Percentiles rank a stretch among this genome's conserved stretches.
Evolutionary conservation across 352 stramenopile species (phyloP).

Genomic region (Albugo laibachii): DNA sequence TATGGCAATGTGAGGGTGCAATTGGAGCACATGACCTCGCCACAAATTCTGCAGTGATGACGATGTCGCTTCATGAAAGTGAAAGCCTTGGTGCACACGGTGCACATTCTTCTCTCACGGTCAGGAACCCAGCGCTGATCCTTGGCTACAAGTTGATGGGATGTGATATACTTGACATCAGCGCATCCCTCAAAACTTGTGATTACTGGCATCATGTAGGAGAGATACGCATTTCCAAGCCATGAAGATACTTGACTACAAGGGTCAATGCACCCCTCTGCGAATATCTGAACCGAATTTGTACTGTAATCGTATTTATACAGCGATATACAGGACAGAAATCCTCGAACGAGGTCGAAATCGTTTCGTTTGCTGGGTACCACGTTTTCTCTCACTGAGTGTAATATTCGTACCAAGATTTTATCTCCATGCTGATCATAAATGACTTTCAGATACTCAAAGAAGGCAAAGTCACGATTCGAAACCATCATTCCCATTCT

Average conservation of each 20-base stretch:
- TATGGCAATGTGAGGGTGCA: no score
- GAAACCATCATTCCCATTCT: conserved; percentile 27
- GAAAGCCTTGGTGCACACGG: conserved; percentile 18
- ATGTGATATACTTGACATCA: conserved; percentile 37
- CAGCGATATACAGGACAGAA: conserved; percentile 35
- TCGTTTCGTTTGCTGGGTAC: conserved; percentile 20
- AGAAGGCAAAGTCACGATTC: conserved; percentile 22
- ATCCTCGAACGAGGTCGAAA: conserved; percentile 28
- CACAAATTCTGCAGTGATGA: conserved; percentile 28
- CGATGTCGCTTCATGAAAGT: conserved; percentile 19
- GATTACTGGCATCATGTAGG: conserved; percentile 21
- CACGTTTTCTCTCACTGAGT: conserved; percentile 29
- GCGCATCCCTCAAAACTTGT: conserved; percentile 21
- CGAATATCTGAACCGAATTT: conserved; percentile 44
- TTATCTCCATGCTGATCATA: conserved; percentile 15
- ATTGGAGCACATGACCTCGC: conserved; percentile 19
- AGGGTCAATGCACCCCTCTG: conserved; percentile 25
- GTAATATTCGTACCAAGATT: conserved; percentile 24
- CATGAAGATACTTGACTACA: conserved; percentile 13
- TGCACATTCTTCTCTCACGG: conserved; percentile 16
- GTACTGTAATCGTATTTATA: conserved; percentile 31
- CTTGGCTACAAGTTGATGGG: conserved; percentile 13
- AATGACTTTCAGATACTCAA: conserved; percentile 21
- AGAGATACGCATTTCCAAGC: conserved; percentile 20
- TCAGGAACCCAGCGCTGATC: conserved; percentile 16